Evolutionary conservation across 1,284 basidiomycete genomes (phyloP), one percentile per base, ranked within the genome.

Genomic region (Sutorius eximius): DNA sequence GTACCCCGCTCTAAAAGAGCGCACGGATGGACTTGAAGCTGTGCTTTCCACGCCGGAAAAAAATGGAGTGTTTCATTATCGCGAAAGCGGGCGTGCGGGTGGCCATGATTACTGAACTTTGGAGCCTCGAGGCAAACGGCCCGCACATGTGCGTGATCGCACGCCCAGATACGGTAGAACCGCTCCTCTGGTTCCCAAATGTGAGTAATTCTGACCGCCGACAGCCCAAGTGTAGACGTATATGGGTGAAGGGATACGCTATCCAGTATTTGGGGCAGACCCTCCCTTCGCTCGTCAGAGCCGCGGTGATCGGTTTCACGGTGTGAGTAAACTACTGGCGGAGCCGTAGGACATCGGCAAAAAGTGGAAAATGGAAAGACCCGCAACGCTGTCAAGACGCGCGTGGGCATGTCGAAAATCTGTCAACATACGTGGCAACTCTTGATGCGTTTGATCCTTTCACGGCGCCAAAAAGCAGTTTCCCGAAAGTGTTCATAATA

Each of bases 1-100:
- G 48, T 55, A 50, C 58, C 38, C 67, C 65, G 63, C 60, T 66
- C 62, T 64, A 67, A 66, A 49, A 16, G 59, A 69, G 51, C 49
- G 49, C 36, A 55, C 52, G 55, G 58, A 58, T 58, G 57, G 55
- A 52, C 53, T 11, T 7, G 41, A 47, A 66, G 65, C 54, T 50
- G 60, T 69, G 60, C 36, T 48, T 46, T 54, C 54, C 56, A 64
- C 42, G 46, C 38, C 48, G 37, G 42, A 66, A 58, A 51, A 13
- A 55, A 57, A 56, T 34, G 3, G 37, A 37, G 20, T 44, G 57
- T 67, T 60, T 58, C 57, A 58, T 45, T 59, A 40, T 64, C 38
- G 45, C 34, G 32, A 55, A 36, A 34, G 49, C 16, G 12, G 18
- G 33, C n/a, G 18, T 22, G 18, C 34, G 29, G 49, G 45, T 36